These are phyloP conservation scores for Phaseolus lunatus DNA, from an alignment of 306 rosid genomes.

Conservation along the genomic window DNA sequence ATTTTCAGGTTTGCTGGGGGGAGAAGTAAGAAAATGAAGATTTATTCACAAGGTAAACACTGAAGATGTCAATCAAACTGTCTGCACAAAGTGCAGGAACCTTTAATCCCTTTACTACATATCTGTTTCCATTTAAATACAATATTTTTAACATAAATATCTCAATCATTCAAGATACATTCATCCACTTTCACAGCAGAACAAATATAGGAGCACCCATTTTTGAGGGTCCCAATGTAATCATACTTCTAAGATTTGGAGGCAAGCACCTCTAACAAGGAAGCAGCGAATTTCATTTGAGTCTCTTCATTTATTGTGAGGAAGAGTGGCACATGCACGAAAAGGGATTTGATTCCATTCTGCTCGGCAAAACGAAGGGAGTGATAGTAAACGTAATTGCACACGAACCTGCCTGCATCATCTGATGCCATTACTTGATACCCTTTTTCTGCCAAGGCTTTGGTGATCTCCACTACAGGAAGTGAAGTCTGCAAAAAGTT, in stretches of 20 bases:
- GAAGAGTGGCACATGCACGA: conserved; percentile 95
- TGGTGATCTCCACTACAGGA: conserved; percentile 84
- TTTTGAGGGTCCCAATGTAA: conserved; percentile 34
- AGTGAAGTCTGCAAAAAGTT: conserved; percentile 72
- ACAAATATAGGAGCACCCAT: neutral
- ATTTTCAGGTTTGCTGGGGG: neutral
- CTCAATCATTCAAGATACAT: conserved; percentile 26
- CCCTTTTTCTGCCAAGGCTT: conserved; percentile 77
- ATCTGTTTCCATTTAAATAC: conserved; percentile 26
- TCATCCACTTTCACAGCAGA: conserved; percentile 40
- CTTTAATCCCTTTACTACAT: conserved; percentile 16
- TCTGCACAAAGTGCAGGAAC: conserved; percentile 11
- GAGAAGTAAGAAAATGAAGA: conserved; percentile 7
- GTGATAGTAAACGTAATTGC: conserved; percentile 96
- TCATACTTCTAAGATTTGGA: conserved; percentile 53
- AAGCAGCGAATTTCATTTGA: conserved; percentile 89
- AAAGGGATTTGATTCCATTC: conserved; percentile 74
- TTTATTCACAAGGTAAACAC: conserved; percentile 17
- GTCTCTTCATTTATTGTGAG: conserved; percentile 72
- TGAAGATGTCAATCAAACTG: conserved; percentile 14
- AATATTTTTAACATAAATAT: conserved; percentile 10
- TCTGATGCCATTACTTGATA: conserved; percentile 83
- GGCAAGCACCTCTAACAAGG: conserved; percentile 85
- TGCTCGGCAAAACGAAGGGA: conserved; percentile 89
- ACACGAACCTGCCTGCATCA: conserved; percentile 95